Evolutionary conservation across 495 filamentous ascomycete species (phyloP), one percentile per base, ranked within the genome.

Genomic region (Tetracladium marchalianum): DNA sequence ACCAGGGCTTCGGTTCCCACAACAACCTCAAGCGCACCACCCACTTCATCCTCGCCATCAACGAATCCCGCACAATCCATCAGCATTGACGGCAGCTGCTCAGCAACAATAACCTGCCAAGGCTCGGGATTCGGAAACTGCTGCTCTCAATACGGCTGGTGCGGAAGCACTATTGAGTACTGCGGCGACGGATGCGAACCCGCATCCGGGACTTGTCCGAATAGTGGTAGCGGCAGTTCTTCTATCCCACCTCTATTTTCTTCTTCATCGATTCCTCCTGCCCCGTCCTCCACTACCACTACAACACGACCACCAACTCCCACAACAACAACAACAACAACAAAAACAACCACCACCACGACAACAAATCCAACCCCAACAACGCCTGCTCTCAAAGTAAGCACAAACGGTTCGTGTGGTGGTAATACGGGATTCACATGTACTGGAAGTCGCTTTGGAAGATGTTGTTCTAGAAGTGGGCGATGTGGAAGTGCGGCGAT

Each of bases 21-120:
- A 27, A 27, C 22, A 27, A 62, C 24, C 64, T 31, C 24, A 37
- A 2, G 49, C 38, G 69, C 66, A 41, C 22, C 7, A 27, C 22
- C 22, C 62, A 66, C 33, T 55, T 51, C 41, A 65, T 59, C n/a
- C 53, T 56, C 39, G 57, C 69, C 54, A 60, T 64, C 42, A 71
- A n/a, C 19, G 11, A 35, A 8, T 60, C 51, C 52, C 41, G 43
- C 58, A 24, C 59, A 60, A 37, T 53, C 52, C n/a, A 52, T 77
- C 24, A 75, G 69, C 41, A 24, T 51, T 10, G 72, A 80, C 45
- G 76, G 73, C 0, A 68, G 59, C n/a, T 80, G 77, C 41, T 11
- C 35, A 33, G 15, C 33, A 10, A 12, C 37, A 47, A 32, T 49
- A 4, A 56, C 53, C 4, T 56, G 53, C 39, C 35, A 37, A n/a